These are phyloP conservation scores for Chiua virens DNA, from an alignment of 768 basidiomycete species.

Conservation along the genomic window DNA sequence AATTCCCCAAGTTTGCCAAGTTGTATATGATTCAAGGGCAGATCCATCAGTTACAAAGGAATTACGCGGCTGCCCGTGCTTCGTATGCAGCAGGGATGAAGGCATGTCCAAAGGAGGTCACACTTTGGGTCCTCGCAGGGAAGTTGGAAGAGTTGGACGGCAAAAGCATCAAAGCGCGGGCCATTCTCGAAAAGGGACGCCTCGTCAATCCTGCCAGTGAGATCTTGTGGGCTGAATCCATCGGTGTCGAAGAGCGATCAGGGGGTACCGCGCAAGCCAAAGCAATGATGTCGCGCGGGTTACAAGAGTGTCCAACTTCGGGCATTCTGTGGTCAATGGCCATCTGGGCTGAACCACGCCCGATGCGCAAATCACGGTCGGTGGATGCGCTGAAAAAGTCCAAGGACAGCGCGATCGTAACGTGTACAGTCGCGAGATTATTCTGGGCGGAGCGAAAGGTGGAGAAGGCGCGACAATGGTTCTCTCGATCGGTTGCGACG, in stretches of 20 bases:
- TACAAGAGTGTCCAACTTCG: constrained; percentile 91
- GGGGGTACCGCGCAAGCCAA: constrained; percentile 82
- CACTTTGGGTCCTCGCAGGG: constrained; percentile 88
- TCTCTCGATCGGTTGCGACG: constrained; percentile 73
- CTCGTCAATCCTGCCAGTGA: constrained; percentile 85
- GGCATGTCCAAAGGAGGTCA: constrained; percentile 80
- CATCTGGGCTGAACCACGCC: constrained; percentile 89
- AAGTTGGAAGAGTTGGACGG: constrained; percentile 88
- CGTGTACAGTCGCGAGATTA: constrained; percentile 87
- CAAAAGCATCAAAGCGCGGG: constrained; percentile 89
- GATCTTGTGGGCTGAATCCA: constrained; percentile 86
- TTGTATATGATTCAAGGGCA: constrained; percentile 98
- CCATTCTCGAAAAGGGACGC: constrained; percentile 87
- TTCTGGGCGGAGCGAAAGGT: constrained; percentile 96
- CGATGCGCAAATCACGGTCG: constrained; percentile 81
- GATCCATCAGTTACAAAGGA: constrained; percentile 66
- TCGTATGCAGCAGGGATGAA: constrained; percentile 85
- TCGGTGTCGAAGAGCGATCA: constrained; percentile 89
- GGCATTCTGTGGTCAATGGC: constrained; percentile 90
- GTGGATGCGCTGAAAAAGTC: constrained; percentile 94
- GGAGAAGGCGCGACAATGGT: constrained; percentile 95
- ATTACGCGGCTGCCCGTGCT: constrained; percentile 66
- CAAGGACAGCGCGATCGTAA: constrained; percentile 81
- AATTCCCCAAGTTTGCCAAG: constrained; percentile 89
- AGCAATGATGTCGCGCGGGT: constrained; percentile 78